Evolutionary conservation across 2,329 filamentous ascomycete species (phyloP), one percentile per base, ranked within the genome.

Genomic region (Ceratocystiopsis sp.): DNA sequence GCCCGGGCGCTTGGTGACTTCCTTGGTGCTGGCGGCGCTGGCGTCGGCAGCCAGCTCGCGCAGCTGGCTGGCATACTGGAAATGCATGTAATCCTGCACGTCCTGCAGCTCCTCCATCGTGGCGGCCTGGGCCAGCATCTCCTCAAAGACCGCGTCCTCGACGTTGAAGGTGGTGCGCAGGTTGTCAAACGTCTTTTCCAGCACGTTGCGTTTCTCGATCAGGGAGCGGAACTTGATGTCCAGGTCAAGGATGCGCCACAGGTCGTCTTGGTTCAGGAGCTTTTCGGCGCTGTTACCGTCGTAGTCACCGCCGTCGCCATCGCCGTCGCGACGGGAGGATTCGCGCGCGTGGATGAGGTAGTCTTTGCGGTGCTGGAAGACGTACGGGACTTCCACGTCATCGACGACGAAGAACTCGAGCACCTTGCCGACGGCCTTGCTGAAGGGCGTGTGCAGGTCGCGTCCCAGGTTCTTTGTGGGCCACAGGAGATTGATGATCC

Each of bases 321-420:
- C 78, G 10, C 73, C 71, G 50, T 89, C 70, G 49, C 75, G 66
- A 19, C 55, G 58, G 25, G 68, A 61, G 56, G 77, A 57, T 55
- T 84, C 86, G 50, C 79, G 80, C 19, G 83, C 82, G 55, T 96
- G 85, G 45, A 98, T 93, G 37, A 98, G 72, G 56, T 96, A 98
- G 59, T 98, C 91, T 61, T 95, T 94, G 48, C 91, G 84, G 56
- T 98, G 91, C 59, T 95, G 89, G 60, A 95, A 95, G 52, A 98
- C 91, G 59, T 94, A 98, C 0, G 91, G 89, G 1, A 95, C 86
- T 60, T 98, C 91, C 53, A 89, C 85, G 52, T 93, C 84, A 50
- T 96, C 87, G 4, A 89, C 77, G 41, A 94, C 84, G 61, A 98
- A 85, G 57, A 96, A 95, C 54, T 95, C 84, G 35, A 98, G 71